Evolutionary conservation across 148 eudicot genomes (phyloP).

Genomic region (Oxyria digyna): DNA sequence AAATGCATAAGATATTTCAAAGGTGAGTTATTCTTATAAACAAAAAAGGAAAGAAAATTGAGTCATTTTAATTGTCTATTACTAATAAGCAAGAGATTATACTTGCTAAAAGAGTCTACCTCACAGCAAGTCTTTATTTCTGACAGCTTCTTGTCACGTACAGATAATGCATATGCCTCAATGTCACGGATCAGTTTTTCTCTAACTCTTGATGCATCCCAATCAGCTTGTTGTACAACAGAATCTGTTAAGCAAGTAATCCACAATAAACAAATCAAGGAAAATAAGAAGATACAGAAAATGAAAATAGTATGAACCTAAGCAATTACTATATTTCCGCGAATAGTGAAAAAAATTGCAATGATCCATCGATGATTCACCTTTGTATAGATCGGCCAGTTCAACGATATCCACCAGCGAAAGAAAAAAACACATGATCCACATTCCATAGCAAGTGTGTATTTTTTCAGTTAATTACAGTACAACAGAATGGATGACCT

Average conservation of each 20-base stretch:
- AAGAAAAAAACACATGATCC: not conserved
- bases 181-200: slow-evolving; percentile 40
- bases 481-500: not conserved
- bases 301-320: not conserved
- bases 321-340: not conserved
- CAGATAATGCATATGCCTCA: slow-evolving; percentile 25
- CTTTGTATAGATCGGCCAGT: too few relatives aligned
- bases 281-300: not conserved
- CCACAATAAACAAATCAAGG: not conserved
- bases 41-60: too few relatives aligned
- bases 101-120: too few relatives aligned
- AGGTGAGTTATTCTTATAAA: too few relatives aligned
- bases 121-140: slow-evolving; percentile 18
- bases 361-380: not conserved
- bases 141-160: slow-evolving; percentile 23
- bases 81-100: too few relatives aligned
- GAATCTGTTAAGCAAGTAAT: slow-evolving; percentile 16
- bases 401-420: too few relatives aligned
- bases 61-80: too few relatives aligned
- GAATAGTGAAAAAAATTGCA: not conserved
- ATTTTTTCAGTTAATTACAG: not conserved
- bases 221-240: slow-evolving; percentile 25
- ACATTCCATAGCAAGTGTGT: not conserved
- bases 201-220: slow-evolving; percentile 29
- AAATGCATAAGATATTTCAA: too few relatives aligned